Evolutionary conservation across 192 early-diverging fungal genomes (phyloP).

Genomic region (Podila epicladia): DNA sequence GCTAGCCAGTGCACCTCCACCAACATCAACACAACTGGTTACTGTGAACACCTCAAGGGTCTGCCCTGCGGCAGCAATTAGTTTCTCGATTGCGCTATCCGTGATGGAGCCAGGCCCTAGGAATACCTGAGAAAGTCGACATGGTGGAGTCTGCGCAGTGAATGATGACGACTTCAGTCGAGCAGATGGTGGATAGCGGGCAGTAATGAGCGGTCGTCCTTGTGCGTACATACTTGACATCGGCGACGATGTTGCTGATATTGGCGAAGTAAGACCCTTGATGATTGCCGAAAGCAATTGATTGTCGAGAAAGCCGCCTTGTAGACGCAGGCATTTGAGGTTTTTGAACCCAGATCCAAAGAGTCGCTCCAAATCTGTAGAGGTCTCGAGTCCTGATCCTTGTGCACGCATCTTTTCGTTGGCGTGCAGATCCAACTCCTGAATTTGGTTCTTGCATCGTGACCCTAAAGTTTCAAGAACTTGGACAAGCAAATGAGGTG

Average conservation of each 20-base stretch:
- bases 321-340: constrained; percentile 22
- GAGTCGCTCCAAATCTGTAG: constrained; percentile 25
- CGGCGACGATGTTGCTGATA: neutral
- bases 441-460: constrained; percentile 15
- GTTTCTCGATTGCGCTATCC: constrained; percentile 38
- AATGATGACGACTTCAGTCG: no score
- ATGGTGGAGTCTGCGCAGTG: neutral
- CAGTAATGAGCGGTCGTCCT: neutral
- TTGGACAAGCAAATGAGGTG: constrained; percentile 27
- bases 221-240: neutral
- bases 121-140: constrained; percentile 37
- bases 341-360: constrained; percentile 29
- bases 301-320: constrained; percentile 43
- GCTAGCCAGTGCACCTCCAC: constrained; percentile 34
- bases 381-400: constrained; percentile 7
- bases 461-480: constrained; percentile 16
- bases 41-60: constrained; percentile 31
- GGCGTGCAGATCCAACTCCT: constrained; percentile 25
- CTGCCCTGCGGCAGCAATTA: constrained; percentile 26
- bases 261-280: constrained; percentile 8
- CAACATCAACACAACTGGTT: constrained; percentile 46
- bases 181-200: no score
- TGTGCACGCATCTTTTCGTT: constrained; percentile 42
- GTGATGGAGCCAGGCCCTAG: constrained; percentile 44
- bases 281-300: constrained; percentile 29